Base-by-base conservation (phyloP, 768 basidiomycete species). In the Phlebiopsis gigantea region DNA sequence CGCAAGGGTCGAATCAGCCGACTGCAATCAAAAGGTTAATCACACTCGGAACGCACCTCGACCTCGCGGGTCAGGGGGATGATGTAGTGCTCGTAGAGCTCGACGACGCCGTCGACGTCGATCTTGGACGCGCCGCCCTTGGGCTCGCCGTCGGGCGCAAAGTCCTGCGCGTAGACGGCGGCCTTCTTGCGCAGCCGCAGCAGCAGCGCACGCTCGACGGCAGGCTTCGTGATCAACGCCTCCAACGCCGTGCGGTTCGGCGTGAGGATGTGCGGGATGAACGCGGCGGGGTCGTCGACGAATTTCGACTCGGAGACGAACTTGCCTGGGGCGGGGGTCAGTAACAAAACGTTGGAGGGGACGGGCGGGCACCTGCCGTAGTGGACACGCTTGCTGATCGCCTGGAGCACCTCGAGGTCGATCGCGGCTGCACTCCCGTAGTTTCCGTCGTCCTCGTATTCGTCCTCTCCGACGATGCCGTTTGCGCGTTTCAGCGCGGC, bases 231-330 rank as follows among this genome's bases (percentile, higher is more conserved):
- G 68, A 99, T 98, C 45, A 99, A 75, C 0, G 73, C 85, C 7
- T 89, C 92, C 21, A 99, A 79, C 7, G 85, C 88, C 41, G 81
- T 72, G 17, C 83, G 82, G 69, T 98, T 88, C 8, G 86, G 85
- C 2, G 79, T 79, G 34, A 80, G 79, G 65, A 99, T 99, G 71
- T 95, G 93, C 0, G 95, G 94, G 56, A 99, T 81, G 72, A 98
- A 99, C 9, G 85, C 84, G 31, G 86, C 76, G 19, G 97, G 96
- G 59, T 90, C 77, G 28, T 83, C 80, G n/a, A 79, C 69, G 76
- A 99, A 99, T 69, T 99, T 99, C 25, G 91, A 90, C 73, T 99
- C 97, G 4, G 95, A 93, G 5, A 99, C 97, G 69, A 99, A 99
- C 79, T 98, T 98, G 56, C 97, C 96, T 99, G 60, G 15, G 25